Percentiles rank a stretch among this genome's conserved stretches.
phyloP scores from a whole-genome alignment of 352 stramenopile genomes.

The Pythium dissimile region DNA sequence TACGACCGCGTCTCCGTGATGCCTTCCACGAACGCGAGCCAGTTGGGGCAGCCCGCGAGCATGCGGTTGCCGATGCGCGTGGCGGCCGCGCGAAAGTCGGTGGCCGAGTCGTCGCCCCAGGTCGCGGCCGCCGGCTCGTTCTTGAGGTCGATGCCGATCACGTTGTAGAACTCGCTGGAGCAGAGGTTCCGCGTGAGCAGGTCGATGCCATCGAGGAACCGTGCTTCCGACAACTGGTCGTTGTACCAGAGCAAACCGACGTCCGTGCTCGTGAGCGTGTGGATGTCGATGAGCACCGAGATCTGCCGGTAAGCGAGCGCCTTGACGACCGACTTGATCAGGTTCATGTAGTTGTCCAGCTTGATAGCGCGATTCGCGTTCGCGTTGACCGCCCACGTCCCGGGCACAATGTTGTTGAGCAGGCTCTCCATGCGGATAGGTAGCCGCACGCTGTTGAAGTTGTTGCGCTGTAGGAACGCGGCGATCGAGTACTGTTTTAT shows the following conservation, averaged over 20 bases:
- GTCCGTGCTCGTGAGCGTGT: slow-evolving; percentile 33
- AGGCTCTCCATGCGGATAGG: slow-evolving; percentile 49
- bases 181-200: slow-evolving; percentile 41
- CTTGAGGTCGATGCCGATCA: slow-evolving; percentile 73
- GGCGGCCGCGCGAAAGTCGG: slow-evolving; percentile 45
- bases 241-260: slow-evolving; percentile 35
- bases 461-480: slow-evolving; percentile 60
- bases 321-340: slow-evolving; percentile 41
- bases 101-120: slow-evolving; percentile 43
- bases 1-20: slow-evolving; percentile 37
- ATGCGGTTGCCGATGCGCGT: slow-evolving; percentile 59
- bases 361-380: slow-evolving; percentile 57
- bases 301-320: slow-evolving; percentile 39
- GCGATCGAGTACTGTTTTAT: slow-evolving; percentile 55
- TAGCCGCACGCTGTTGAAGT: slow-evolving; percentile 73
- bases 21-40: slow-evolving; percentile 74
- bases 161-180: slow-evolving; percentile 58
- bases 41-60: slow-evolving; percentile 58
- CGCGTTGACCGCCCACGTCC: slow-evolving; percentile 32
- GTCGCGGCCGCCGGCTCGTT: slow-evolving; percentile 55
- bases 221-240: slow-evolving; percentile 22
- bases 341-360: slow-evolving; percentile 30
- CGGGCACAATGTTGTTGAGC: slow-evolving; percentile 22
- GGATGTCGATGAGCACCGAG: slow-evolving; percentile 34
- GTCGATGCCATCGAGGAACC: slow-evolving; percentile 33